Evolutionary conservation across 2,329 filamentous ascomycete genomes (phyloP), one percentile per base, ranked within the genome.

Genomic region (Colletotrichum endophyticum): DNA sequence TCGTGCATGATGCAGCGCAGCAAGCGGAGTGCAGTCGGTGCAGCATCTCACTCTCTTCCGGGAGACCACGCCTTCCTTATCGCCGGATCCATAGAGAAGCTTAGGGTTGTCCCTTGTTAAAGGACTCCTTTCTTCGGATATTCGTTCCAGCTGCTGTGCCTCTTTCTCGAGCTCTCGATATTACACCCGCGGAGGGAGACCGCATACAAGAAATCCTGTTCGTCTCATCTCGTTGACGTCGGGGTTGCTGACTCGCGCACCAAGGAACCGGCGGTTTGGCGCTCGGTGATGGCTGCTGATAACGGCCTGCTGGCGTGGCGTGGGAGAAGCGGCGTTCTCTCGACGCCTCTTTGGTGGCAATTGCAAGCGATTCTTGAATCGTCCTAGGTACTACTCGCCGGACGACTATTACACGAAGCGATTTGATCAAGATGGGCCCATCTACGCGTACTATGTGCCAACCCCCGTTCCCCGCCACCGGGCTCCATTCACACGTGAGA

Each of bases 231-330:
- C 53, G 62, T 32, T 22, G 70, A 34, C 44, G 39, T 72, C 63
- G 44, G 70, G 22, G 39, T 8, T 34, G 13, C 73, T 76, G 73
- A 76, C 73, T 73, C 73, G 64, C 72, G 73, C 49, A 36, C 30
- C 57, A 30, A 34, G 34, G 59, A 34, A 27, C 36, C 34, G 30
- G n/a, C 62, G 61, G 61, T 39, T 64, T 63, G 44, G 59, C 27
- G 19, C 27, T 63, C 19, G 61, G 30, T 27, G 28, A 30, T 53
- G 15, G 27, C 69, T 53, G 44, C 44, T 63, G 73, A 75, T 75
- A 75, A 75, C 73, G 68, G 44, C n/a, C 44, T 53, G 44, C 44
- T 19, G 15, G 44, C 44, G 32, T 19, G 15, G 44, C 44, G 53
- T 69, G 49, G 53, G 16, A 5, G 27, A 30, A 4, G 57, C 44